These are phyloP conservation scores for Lolium perenne DNA, from an alignment of 176 grass and related monocot species.

Conservation along the genomic window DNA sequence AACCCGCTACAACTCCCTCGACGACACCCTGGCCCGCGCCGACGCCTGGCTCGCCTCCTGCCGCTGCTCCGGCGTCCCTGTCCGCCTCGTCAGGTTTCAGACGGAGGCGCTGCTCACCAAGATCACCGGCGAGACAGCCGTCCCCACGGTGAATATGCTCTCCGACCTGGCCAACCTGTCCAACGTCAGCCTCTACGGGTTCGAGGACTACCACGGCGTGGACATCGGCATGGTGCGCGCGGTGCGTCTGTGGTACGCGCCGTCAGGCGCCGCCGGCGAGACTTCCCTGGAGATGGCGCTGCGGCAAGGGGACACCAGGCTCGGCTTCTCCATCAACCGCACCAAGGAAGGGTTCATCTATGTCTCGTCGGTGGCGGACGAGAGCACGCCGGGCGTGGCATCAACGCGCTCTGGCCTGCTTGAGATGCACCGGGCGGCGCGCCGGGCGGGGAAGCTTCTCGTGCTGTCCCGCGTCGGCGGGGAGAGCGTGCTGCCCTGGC, in stretches of 20 bases:
- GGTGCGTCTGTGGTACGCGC: slow-evolving; percentile 81
- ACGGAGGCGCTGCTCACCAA: slow-evolving; percentile 91
- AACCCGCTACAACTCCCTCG: slow-evolving; percentile 68
- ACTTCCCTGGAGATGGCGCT: slow-evolving; percentile 70
- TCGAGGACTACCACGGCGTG: slow-evolving; percentile 97
- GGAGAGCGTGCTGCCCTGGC: slow-evolving; percentile 85
- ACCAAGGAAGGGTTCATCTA: slow-evolving; percentile 92
- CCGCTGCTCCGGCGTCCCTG: slow-evolving; percentile 66
- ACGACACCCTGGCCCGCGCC: slow-evolving; percentile 83
- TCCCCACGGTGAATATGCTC: slow-evolving; percentile 75
- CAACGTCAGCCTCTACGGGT: slow-evolving; percentile 82
- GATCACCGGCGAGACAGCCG: slow-evolving; percentile 82
- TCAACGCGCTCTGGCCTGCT: slow-evolving; percentile 72
- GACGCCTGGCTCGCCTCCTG: slow-evolving; percentile 81
- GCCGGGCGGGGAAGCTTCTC: slow-evolving; percentile 60
- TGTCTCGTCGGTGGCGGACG: slow-evolving; percentile 86
- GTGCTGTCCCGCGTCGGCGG: slow-evolving; percentile 74
- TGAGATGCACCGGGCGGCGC: slow-evolving; percentile 65
- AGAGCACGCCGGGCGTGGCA: slow-evolving; percentile 62
- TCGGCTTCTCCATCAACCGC: slow-evolving; percentile 92
- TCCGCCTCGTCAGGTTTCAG: slow-evolving; percentile 73
- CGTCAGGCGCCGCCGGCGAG: slow-evolving; percentile 56
- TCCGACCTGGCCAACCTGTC: slow-evolving; percentile 79
- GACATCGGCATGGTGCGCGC: slow-evolving; percentile 84
- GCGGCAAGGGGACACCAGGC: slow-evolving; percentile 67